Percentiles rank a stretch among this genome's conserved stretches.
These are phyloP conservation scores for Xerocomellus chrysenteron DNA, from an alignment of 768 basidiomycete genomes.

Conservation along the genomic window DNA sequence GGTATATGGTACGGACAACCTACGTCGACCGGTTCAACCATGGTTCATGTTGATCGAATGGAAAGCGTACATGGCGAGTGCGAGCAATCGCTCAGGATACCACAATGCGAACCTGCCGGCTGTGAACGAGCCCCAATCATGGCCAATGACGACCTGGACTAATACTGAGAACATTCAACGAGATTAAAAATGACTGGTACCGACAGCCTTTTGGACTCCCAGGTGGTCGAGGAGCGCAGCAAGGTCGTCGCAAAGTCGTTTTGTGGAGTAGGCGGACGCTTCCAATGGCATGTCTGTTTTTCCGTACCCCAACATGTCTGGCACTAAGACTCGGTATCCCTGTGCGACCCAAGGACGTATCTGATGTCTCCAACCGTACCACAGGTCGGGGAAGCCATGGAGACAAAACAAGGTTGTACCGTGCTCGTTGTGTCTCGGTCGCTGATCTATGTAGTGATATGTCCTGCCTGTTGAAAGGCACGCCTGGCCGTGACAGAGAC, in stretches of 20 bases:
- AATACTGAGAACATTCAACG: not conserved
- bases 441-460: conserved; percentile 74
- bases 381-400: conserved; percentile 78
- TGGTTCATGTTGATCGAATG: not conserved
- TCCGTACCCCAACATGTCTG: conserved; percentile 58
- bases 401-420: conserved; percentile 61
- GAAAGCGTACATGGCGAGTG: conserved; percentile 56
- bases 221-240: conserved; percentile 62
- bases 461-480: conserved; percentile 55
- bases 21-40: conserved; percentile 26
- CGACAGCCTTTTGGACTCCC: conserved; percentile 51
- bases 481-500: conserved; percentile 44
- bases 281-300: conserved; percentile 60
- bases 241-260: conserved; percentile 59
- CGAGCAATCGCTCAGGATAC: conserved; percentile 61
- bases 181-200: conserved; percentile 20
- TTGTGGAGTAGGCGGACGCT: conserved; percentile 55
- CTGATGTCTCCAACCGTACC: conserved; percentile 75
- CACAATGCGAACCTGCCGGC: conserved; percentile 70
- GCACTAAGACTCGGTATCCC: conserved; percentile 62
- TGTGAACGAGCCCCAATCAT: conserved; percentile 76
- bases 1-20: conserved; percentile 64
- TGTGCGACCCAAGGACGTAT: conserved; percentile 65
- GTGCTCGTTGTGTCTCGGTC: conserved; percentile 43
- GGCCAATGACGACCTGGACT: conserved; percentile 62